These are phyloP conservation scores for Lepraria neglecta DNA, from an alignment of 495 filamentous ascomycete species.

Conservation along the genomic window DNA sequence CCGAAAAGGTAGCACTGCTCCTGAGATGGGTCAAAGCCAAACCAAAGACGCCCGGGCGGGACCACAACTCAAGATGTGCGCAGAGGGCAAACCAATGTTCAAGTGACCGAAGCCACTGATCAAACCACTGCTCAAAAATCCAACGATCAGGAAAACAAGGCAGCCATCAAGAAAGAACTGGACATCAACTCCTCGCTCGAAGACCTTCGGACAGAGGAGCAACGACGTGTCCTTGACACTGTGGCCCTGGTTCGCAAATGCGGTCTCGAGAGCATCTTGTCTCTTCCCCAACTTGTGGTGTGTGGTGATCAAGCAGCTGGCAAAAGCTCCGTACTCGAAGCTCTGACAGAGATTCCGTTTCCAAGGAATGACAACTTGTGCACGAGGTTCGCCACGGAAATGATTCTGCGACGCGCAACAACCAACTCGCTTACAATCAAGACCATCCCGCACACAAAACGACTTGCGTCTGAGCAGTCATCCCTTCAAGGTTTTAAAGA, in stretches of 20 bases:
- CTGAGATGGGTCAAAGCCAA: no score
- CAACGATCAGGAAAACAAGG: neutral
- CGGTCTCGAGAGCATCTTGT: conserved; percentile 28
- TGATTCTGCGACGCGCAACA: conserved; percentile 42
- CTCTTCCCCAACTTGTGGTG: conserved; percentile 65
- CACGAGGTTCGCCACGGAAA: conserved; percentile 63
- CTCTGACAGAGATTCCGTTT: conserved; percentile 63
- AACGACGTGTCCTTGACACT: conserved; percentile 32
- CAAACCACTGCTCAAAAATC: neutral
- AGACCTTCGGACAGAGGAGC: conserved; percentile 27
- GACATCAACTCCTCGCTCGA: conserved; percentile 14
- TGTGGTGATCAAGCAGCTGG: conserved; percentile 66
- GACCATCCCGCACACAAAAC: conserved; percentile 24
- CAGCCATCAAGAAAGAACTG: conserved; percentile 8
- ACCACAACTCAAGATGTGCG: no score
- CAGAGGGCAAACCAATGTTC: neutral
- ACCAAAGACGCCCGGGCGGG: no score
- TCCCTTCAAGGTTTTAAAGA: conserved; percentile 20
- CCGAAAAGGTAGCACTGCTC: no score
- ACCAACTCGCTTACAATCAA: conserved; percentile 28
- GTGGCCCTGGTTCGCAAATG: conserved; percentile 33
- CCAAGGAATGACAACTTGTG: conserved; percentile 58
- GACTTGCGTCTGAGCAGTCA: conserved; percentile 14
- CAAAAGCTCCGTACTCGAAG: conserved; percentile 70
- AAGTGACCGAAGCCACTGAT: neutral